Conservation (phyloP, 2,329 filamentous ascomycete genomes). For the Aspergillus puulaauensis region DNA sequence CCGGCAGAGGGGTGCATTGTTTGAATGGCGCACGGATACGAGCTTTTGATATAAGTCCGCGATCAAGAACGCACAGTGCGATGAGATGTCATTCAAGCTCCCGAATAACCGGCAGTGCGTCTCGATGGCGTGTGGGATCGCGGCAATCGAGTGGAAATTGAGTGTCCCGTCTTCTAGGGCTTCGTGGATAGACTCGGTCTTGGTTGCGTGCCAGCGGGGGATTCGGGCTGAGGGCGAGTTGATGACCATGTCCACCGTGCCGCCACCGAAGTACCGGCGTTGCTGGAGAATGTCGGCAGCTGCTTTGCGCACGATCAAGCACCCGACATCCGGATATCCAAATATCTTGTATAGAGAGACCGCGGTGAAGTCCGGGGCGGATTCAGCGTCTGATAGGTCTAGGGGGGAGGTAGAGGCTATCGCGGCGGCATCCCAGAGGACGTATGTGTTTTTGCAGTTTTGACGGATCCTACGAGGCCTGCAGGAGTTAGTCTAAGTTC, state of each 20-base stretch:
- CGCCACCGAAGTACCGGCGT: slow-evolving; percentile 17
- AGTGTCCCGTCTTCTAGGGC: slow-evolving; percentile 16
- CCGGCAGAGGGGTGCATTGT: slow-evolving; percentile 8
- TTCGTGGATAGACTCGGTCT: slow-evolving; percentile 6
- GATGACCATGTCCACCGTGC: slow-evolving; percentile 17
- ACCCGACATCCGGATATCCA: slow-evolving; percentile 16
- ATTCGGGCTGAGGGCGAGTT: neutral
- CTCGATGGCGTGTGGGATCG: slow-evolving; percentile 11
- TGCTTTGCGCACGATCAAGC: slow-evolving; percentile 15
- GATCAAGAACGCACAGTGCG: slow-evolving; percentile 9
- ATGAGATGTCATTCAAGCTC: slow-evolving; percentile 4
- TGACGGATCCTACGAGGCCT: slow-evolving; percentile 6
- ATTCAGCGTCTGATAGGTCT: slow-evolving; percentile 5
- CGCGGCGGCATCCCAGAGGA: slow-evolving; percentile 15
- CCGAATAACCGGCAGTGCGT: slow-evolving; percentile 9
- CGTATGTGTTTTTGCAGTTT: neutral
- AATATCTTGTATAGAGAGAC: slow-evolving; percentile 19
- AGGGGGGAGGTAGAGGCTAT: slow-evolving; percentile 14
- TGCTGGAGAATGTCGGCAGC: slow-evolving; percentile 4
- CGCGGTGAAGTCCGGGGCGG: slow-evolving; percentile 15
- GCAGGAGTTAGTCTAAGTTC: neutral
- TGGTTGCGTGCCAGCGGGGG: slow-evolving; percentile 13
- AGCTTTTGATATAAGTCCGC: slow-evolving; percentile 1
- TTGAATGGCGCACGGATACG: slow-evolving; percentile 8
- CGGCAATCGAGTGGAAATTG: slow-evolving; percentile 14